Conservation (phyloP, 2,329 filamentous ascomycete species). For the Fusarium verticillioides region DNA sequence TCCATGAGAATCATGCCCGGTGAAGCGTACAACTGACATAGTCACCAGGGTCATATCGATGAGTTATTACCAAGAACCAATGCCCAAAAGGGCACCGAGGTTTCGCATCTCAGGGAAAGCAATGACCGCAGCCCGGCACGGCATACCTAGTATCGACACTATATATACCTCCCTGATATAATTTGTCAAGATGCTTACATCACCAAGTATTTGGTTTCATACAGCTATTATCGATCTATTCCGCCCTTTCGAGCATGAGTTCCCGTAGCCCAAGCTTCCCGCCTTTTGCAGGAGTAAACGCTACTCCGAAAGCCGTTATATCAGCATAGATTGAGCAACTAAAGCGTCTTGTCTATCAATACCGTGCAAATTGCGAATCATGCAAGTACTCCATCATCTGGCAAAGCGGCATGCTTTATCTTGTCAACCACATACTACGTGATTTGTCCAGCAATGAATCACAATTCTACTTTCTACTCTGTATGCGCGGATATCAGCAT, state of each 20-base stretch:
- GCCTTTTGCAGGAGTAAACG: fast-evolving
- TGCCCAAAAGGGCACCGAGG: fast-evolving
- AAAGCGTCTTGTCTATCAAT: fast-evolving
- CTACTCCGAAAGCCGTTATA: fast-evolving
- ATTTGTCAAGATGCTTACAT: too few relatives aligned
- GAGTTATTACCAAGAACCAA: background rate
- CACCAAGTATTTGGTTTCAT: background rate
- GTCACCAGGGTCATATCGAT: background rate
- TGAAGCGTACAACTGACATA: fast-evolving
- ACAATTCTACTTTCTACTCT: background rate
- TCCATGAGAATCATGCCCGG: fast-evolving
- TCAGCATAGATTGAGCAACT: fast-evolving
- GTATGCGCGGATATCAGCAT: background rate
- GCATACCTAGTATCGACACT: background rate
- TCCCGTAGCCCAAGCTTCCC: fast-evolving
- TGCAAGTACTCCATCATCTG: background rate
- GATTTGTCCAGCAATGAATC: background rate
- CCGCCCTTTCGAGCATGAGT: fast-evolving
- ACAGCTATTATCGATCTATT: fast-evolving
- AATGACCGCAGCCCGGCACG: background rate
- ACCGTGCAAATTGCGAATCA: background rate
- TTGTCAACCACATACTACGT: fast-evolving
- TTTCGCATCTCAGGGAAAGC: background rate
- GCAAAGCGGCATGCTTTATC: background rate
- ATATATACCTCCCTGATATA: too few relatives aligned